Evolutionary conservation across 495 filamentous ascomycete species (phyloP), one percentile per base, ranked within the genome.

Genomic region (Parachaetomium inaequale): DNA sequence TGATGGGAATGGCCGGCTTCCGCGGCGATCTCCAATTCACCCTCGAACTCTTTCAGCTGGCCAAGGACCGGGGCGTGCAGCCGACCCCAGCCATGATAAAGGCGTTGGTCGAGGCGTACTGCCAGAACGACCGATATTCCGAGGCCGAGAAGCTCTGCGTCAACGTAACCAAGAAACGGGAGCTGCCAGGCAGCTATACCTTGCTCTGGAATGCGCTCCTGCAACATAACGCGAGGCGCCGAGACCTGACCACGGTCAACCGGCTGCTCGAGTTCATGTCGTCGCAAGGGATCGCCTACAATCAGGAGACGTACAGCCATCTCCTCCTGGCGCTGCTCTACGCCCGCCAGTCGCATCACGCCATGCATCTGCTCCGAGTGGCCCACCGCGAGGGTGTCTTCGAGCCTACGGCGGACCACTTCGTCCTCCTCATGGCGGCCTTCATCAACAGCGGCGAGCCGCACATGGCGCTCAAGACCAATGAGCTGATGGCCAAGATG

Each of bases 141-240:
- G 72, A 76, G 65, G 91, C 91, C 11, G 86, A 91, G 72, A 67
- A 73, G 26, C 66, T 92, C n/a, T 79, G 83, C 29, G 23, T 64
- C 58, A 65, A 61, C 60, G 73, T 74, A 28, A 72, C 67, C 51
- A 78, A 71, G 43, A 79, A 78, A 31, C 62, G 68, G 0, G 70
- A 81, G 38, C 64, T 75, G 26, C 60, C 78, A 75, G 43, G 76
- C 77, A 38, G 65, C 47, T 63, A 60, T 28, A 85, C 86, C 17
- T 71, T 77, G 50, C 85, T 93, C 75, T 97, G 90, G 89, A 96
- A 96, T 68, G 76, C 81, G 21, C 74, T 97, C 19, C 74, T 97
- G 4, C 77, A 79, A 58, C 83, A 86, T 31, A 79, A 91, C 68
- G 90, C 88, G 19, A 76, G 83, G 58, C 79, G 83, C 6, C 78